Conservation (phyloP, 2,329 filamentous ascomycete species). For the Nigrograna mackinnonii region DNA sequence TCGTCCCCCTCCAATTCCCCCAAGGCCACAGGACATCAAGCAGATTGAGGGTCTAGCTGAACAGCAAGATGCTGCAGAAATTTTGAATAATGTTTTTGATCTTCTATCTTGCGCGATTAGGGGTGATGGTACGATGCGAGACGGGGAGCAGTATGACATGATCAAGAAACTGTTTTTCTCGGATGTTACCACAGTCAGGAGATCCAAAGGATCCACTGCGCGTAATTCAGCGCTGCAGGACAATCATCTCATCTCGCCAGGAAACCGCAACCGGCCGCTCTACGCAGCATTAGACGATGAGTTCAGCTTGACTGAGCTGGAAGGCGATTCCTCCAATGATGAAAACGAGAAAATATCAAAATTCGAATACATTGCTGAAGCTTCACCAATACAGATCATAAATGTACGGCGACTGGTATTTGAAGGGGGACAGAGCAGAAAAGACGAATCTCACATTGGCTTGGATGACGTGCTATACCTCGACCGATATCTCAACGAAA, state of each 20-base stretch:
- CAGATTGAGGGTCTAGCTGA: constrained; percentile 61
- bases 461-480: constrained; percentile 84
- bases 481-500: constrained; percentile 71
- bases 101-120: constrained; percentile 88
- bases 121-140: constrained; percentile 65
- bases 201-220: constrained; percentile 49
- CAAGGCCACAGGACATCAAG: constrained; percentile 51
- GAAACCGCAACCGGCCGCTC: constrained; percentile 65
- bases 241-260: constrained; percentile 66
- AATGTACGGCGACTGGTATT: constrained; percentile 83
- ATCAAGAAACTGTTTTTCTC: constrained; percentile 60
- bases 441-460: constrained; percentile 63
- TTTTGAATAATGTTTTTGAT: constrained; percentile 89
- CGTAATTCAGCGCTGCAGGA: constrained; percentile 60
- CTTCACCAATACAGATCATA: constrained; percentile 86
- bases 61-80: constrained; percentile 95
- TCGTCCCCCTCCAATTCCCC: constrained; percentile 63
- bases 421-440: constrained; percentile 58
- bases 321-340: constrained; percentile 16
- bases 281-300: constrained; percentile 84
- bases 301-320: constrained; percentile 79
- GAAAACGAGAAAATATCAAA: constrained; percentile 14
- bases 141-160: constrained; percentile 78
- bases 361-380: constrained; percentile 52
- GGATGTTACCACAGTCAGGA: constrained; percentile 51